Base-by-base conservation (phyloP, 2,329 filamentous ascomycete genomes). In the Aaosphaeria pasadenensis region DNA sequence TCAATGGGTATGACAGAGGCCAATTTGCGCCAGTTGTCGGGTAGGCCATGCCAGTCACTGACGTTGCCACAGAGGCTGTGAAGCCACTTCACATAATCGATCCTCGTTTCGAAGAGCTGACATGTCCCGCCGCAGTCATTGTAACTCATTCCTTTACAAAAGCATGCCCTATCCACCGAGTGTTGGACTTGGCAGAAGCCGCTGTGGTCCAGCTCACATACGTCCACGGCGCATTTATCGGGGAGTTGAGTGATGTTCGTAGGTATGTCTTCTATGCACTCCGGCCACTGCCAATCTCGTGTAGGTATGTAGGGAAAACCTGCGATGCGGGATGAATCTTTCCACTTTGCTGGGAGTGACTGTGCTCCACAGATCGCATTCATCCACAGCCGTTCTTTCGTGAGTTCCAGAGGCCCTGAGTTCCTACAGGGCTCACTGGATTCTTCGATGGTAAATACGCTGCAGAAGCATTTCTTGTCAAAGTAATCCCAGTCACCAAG, bases 401-500 rank as follows among this genome's bases (percentile, higher is more conserved):
- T 67, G 30, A 55, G 50, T 35, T 54, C 59, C 45, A 66, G 39
- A 1, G 45, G 32, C 24, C 42, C 54, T 49, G 43, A 48, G 4
- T 24, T 45, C 38, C 47, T 47, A 54, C 62, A 67, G n/a, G 56
- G 52, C 30, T 59, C 54, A 7, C 44, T 30, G 30, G 48, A 42
- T 6, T 30, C 28, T 38, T 60, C 48, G 30, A 58, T 44, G 43
- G 40, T 44, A 43, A 62, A 63, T 7, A 48, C 30, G 31, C 49
- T 44, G 50, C 66, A 69, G 52, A 70, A 66, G 49, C 66, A 70
- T 46, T 45, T 30, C 50, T 55, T 69, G 44, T 70, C 66, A 43
- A 68, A 65, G 49, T 67, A 68, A 28, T 36, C n/a, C 17, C 17
- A 24, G 7, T 61, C 46, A 33, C 58, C 60, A n/a, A 36, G 33